These are phyloP conservation scores for Chaetomium globosum DNA, from an alignment of 2,329 filamentous ascomycete genomes.

Conservation along the genomic window DNA sequence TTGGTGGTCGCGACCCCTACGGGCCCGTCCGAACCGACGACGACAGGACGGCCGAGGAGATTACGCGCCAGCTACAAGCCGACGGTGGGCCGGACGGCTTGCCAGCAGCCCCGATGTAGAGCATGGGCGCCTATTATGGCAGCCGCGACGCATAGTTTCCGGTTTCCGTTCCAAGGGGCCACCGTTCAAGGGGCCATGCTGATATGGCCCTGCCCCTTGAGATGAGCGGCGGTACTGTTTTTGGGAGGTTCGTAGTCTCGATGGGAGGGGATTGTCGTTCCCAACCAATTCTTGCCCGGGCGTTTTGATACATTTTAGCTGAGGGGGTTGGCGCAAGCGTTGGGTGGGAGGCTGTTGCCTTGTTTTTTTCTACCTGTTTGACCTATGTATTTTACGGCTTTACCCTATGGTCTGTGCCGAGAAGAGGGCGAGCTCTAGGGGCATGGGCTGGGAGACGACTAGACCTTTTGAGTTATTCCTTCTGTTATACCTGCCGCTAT, in stretches of 20 bases:
- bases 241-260: neutral
- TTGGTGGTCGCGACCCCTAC: slow-evolving; percentile 22
- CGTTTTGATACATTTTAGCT: slow-evolving; percentile 3
- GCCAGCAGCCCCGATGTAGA: slow-evolving; percentile 42
- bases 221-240: neutral
- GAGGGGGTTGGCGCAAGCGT: slow-evolving; percentile 7
- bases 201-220: neutral
- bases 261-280: neutral
- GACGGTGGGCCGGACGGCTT: slow-evolving; percentile 39
- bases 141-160: neutral
- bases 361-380: neutral
- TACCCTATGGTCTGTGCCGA: neutral
- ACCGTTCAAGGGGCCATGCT: neutral
- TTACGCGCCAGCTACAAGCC: slow-evolving; percentile 56
- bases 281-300: neutral
- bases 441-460: neutral
- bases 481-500: neutral
- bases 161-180: neutral
- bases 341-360: slow-evolving; percentile 1
- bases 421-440: neutral
- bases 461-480: neutral
- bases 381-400: slow-evolving; percentile 14
- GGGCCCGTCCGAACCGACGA: slow-evolving; percentile 39
- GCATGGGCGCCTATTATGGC: neutral
- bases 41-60: slow-evolving; percentile 56